Base-by-base conservation (phyloP, 192 early-diverging fungal species). In the Backusella morwellensis region DNA sequence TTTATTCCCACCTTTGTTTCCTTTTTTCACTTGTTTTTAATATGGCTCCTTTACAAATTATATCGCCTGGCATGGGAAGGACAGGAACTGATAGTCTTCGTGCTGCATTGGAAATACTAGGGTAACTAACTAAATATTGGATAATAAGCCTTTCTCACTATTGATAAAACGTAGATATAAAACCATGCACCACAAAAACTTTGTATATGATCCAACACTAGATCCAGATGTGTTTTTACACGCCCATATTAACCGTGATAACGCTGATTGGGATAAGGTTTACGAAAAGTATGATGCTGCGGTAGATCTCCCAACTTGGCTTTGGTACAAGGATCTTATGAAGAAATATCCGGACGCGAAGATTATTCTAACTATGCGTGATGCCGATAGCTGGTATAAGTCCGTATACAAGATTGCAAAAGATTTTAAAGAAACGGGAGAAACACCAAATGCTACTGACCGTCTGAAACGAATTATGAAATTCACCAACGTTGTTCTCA, bases 1-100 rank as follows among this genome's bases (percentile, higher is more conserved):
- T 40, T 40, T 40, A 40, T 40, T 40, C 38, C 38, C 38, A 40
- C 38, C 1, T 40, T 40, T 40, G 11, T 44, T 44, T 44, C 2
- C 42, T 44, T 15, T 44, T 42, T 42, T 6, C 47, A 19, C 6
- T 50, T 50, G 47, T 50, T 4, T 50, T 50, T 19, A 6, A 50
- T 17, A 76, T 76, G 75, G 75, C 75, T 2, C 77, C 77, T 23
- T 40, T 78, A 14, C 63, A 78, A 68, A 9, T 78, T 12, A 78
- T 78, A 17, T 66, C 73, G 0, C 54, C 73, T 3, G 73, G 78
- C 0, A 44, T 44, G 21, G 78, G 78, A 29, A 67, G 78, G 21
- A 75, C 73, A 35, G 78, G 78, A 0, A 79, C 78, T 11, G 68
- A 74, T 36, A 70, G 72, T 47, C 50, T 79, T 23, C 72, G 69